A percentile compares a stretch with the other conserved stretches of the same genome.
These are phyloP conservation scores for Boeremia lycopersici DNA, from an alignment of 2,329 filamentous ascomycete genomes.

Conservation along the genomic window DNA sequence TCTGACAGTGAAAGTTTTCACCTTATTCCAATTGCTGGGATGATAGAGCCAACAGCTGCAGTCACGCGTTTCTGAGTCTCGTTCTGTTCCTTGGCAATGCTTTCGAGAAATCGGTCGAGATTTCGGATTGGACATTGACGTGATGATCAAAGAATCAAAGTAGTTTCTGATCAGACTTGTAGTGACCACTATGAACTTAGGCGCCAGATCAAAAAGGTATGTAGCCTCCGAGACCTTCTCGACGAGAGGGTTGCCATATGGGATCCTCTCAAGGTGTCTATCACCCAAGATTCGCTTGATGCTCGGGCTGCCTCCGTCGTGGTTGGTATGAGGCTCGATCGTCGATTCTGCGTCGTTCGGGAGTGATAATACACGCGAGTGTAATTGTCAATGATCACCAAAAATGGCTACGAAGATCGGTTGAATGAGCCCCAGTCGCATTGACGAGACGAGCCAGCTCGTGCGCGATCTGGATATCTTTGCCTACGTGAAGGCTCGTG, in stretches of 20 bases:
- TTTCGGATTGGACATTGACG: background rate
- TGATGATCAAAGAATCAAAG: background rate
- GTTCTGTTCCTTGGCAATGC: background rate
- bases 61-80: background rate
- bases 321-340: slow-evolving; percentile 15
- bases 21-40: background rate
- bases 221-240: background rate
- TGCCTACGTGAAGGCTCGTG: background rate
- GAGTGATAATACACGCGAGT: background rate
- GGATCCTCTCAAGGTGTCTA: background rate
- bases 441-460: slow-evolving; percentile 1
- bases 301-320: slow-evolving; percentile 20
- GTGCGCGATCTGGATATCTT: background rate
- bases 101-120: background rate
- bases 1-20: background rate
- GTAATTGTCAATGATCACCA: background rate
- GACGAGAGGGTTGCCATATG: background rate
- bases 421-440: background rate
- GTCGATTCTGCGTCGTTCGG: background rate
- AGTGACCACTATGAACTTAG: background rate
- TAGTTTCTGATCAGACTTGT: background rate
- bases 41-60: background rate
- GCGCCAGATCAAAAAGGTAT: background rate
- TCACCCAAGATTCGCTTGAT: slow-evolving; percentile 19
- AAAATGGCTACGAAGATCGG: slow-evolving; percentile 4